Evolutionary conservation across 306 rosid species (phyloP), one percentile per base, ranked within the genome.

Genomic region (Psophocarpus tetragonolobus): DNA sequence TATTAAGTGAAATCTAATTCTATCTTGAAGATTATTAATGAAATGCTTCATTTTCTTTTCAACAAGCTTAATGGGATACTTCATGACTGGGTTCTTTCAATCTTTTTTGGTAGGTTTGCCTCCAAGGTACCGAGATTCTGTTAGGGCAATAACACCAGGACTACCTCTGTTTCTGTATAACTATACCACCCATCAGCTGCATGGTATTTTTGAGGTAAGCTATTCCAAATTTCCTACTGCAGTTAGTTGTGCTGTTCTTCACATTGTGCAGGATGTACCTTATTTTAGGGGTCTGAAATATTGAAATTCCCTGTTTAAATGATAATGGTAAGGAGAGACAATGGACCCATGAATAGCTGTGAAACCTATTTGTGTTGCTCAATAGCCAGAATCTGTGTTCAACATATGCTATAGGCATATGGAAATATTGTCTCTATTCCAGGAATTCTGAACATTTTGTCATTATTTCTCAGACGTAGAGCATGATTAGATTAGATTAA

Each of bases 61-160:
- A n/a, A n/a, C n/a, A n/a, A n/a, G n/a, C n/a, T n/a, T n/a, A n/a
- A n/a, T n/a, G n/a, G n/a, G n/a, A n/a, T n/a, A n/a, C n/a, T n/a
- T n/a, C 38, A 24, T 58, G 32, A 11, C 70, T 85, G 65, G 74
- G 74, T 73, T 68, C 47, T 79, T 72, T 32, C 30, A 35, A 77
- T 47, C 21, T 12, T 7, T 53, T 61, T 63, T 81, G 76, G 60
- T 48, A 96, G 99, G 99, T 85, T 87, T 96, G 78, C 99, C 99
- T 79, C 98, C 98, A 60, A 91, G 99, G 71, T 92, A 96, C 77
- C 89, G 98, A 67, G 98, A 96, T 84, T 96, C 98, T 38, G 98
- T 96, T 32, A 87, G 99, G 77, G 98, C 98, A 65, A 91, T 92
- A 56, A 91, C 99, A 63, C 99, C 98, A 1, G 99, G 99, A 29